Base-by-base conservation (phyloP, 2,329 filamentous ascomycete genomes). In the Exophiala sp. region DNA sequence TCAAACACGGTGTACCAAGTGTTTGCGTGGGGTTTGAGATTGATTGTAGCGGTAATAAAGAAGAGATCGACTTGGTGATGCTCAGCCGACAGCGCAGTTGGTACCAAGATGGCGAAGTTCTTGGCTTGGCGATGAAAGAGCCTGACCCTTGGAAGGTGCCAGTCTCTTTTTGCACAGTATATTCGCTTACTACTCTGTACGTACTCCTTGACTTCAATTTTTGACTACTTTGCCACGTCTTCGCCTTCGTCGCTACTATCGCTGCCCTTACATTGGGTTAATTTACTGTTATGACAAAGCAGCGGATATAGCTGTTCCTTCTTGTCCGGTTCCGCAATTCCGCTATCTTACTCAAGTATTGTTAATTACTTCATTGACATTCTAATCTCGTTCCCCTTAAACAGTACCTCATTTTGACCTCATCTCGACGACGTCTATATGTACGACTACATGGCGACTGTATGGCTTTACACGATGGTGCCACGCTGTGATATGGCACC, bases 11-110 rank as follows among this genome's bases (percentile, higher is more conserved):
- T 41, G 46, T 51, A 41, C 51, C 47, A 51, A 51, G 51, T 21
- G 52, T 49, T 49, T 58, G 51, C 34, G 46, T 47, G 47, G 29
- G 49, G 20, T 36, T 36, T 8, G 43, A 43, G 18, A 40, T 49
- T 41, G 50, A 14, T 49, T 33, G 49, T 49, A 53, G 42, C 52
- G 49, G 39, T 44, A 45, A 43, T 49, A 47, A 55, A 48, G 47
- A 55, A 51, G 47, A 54, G 40, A 51, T 41, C 44, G 41, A 46
- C 46, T 46, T 34, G 41, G 41, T 43, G 41, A 43, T 43, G 21
- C 21, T 43, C 41, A 43, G 41, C 41, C 41, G 41, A 29, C 41
- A 24, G 14, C 14, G 41, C 41, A 43, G 41, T 43, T 24, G 24
- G 24, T 29, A 29, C 24, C 24, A 29, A 29, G 41, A 43, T n/a